Percentiles rank a stretch among this genome's conserved stretches.
Evolutionary conservation across 1,284 basidiomycete species (phyloP).

Genomic region (Sanghuangporus baumii): DNA sequence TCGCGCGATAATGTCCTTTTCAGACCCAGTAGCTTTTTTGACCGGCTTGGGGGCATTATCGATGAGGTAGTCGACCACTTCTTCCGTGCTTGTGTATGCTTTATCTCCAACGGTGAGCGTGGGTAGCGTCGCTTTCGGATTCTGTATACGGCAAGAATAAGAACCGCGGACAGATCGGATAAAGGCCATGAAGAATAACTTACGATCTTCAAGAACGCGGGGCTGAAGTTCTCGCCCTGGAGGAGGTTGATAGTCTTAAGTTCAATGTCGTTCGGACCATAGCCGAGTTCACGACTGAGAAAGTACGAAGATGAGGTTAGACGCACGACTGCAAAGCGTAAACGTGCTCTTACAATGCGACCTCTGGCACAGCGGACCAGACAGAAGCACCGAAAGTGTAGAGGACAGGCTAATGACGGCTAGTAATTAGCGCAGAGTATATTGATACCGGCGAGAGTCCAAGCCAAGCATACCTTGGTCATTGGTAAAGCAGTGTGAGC

Average conservation of each 20-base stretch:
- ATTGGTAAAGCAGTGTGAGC: background rate
- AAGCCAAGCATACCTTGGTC: background rate
- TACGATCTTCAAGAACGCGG: slow-evolving; percentile 49
- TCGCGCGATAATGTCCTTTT: slow-evolving; percentile 34
- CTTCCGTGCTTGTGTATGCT: slow-evolving; percentile 41
- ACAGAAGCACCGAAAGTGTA: slow-evolving; percentile 42
- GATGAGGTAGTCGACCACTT: slow-evolving; percentile 44
- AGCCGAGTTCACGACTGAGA: slow-evolving; percentile 38
- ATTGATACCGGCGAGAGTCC: background rate
- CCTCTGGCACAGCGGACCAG: slow-evolving; percentile 44
- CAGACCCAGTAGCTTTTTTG: slow-evolving; percentile 29
- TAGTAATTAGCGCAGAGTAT: background rate
- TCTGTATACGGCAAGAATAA: slow-evolving; percentile 29
- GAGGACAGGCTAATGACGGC: slow-evolving; percentile 22
- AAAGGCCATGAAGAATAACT: slow-evolving; percentile 15
- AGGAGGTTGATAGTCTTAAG: slow-evolving; percentile 36
- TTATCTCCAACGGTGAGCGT: slow-evolving; percentile 42
- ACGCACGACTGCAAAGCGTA: background rate
- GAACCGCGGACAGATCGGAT: background rate
- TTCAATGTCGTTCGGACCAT: slow-evolving; percentile 32
- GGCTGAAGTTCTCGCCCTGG: slow-evolving; percentile 59
- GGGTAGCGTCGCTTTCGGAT: slow-evolving; percentile 51
- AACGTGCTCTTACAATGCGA: slow-evolving; percentile 36
- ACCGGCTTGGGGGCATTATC: slow-evolving; percentile 36
- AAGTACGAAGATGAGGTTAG: background rate